Evolutionary conservation across 2,329 filamentous ascomycete genomes (phyloP).

Genomic region (Epichloe hybrida): DNA sequence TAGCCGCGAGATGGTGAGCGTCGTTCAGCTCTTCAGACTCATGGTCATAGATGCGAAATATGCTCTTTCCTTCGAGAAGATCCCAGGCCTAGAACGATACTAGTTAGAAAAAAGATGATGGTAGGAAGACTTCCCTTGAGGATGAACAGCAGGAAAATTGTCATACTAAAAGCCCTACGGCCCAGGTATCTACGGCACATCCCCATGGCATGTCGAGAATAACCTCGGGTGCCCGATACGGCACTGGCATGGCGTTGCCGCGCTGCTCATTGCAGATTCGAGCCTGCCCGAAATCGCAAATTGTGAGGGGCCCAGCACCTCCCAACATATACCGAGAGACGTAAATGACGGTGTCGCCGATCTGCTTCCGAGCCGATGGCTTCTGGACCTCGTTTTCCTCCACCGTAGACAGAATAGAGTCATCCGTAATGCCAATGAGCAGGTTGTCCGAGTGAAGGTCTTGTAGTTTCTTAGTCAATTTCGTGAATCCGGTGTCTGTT

Average conservation of each 20-base stretch:
- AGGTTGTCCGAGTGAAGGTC: slow-evolving; percentile 25
- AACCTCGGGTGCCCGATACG: slow-evolving; percentile 23
- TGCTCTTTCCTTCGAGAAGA: slow-evolving; percentile 9
- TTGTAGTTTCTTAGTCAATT: slow-evolving; percentile 7
- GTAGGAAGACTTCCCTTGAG: too few relatives aligned
- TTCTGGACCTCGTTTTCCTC: slow-evolving; percentile 18
- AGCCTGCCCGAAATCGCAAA: slow-evolving; percentile 24
- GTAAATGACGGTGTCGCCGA: slow-evolving; percentile 15
- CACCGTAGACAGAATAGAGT: slow-evolving; percentile 15
- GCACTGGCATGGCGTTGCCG: slow-evolving; percentile 16
- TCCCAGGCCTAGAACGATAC: neutral
- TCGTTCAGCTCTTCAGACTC: slow-evolving; percentile 13
- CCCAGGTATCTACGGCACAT: slow-evolving; percentile 22
- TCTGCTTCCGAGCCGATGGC: slow-evolving; percentile 19
- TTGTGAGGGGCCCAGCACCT: slow-evolving; percentile 16
- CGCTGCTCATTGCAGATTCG: slow-evolving; percentile 14
- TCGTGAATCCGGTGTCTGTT: too few relatives aligned
- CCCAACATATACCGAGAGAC: slow-evolving; percentile 20
- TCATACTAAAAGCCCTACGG: slow-evolving; percentile 19
- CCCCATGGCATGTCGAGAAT: slow-evolving; percentile 23
- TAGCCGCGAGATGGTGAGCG: slow-evolving; percentile 16
- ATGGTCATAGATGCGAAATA: slow-evolving; percentile 14
- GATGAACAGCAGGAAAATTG: neutral
- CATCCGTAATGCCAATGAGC: slow-evolving; percentile 19
- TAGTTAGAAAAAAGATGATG: too few relatives aligned